Conservation (phyloP, 257 asterid species). For the Jacaranda copaia region DNA sequence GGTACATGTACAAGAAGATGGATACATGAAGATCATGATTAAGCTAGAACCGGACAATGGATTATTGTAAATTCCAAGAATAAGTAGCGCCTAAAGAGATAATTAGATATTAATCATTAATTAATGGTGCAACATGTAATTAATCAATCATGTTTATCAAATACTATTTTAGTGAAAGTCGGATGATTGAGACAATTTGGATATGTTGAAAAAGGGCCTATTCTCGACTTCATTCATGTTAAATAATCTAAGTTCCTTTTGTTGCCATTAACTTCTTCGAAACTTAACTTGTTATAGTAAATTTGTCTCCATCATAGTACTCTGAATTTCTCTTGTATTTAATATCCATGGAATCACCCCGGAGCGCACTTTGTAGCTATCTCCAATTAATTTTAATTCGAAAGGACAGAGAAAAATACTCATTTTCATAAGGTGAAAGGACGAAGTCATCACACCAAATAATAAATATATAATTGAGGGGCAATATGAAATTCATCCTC, state of each 20-base stretch:
- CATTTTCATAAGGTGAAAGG: too few relatives aligned
- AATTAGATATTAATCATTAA: neutral
- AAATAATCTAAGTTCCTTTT: neutral
- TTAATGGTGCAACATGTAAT: neutral
- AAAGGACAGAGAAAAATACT: too few relatives aligned
- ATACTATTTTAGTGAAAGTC: conserved; percentile 11
- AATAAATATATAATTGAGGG: too few relatives aligned
- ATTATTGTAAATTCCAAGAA: neutral
- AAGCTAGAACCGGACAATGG: neutral
- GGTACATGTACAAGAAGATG: neutral
- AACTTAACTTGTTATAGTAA: neutral
- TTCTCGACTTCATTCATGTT: neutral
- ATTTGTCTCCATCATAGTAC: too few relatives aligned
- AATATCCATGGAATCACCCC: too few relatives aligned
- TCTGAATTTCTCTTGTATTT: too few relatives aligned
- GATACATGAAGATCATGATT: neutral
- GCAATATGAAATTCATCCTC: too few relatives aligned
- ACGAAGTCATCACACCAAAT: too few relatives aligned
- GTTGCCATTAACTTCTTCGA: too few relatives aligned
- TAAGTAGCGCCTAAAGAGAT: neutral
- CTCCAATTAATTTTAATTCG: too few relatives aligned
- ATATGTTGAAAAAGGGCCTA: neutral
- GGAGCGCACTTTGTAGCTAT: too few relatives aligned
- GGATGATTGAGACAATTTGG: neutral
- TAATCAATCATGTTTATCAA: neutral